These are phyloP conservation scores for Starmerella cellae DNA, from an alignment of 805 yeast genomes.

Conservation along the genomic window DNA sequence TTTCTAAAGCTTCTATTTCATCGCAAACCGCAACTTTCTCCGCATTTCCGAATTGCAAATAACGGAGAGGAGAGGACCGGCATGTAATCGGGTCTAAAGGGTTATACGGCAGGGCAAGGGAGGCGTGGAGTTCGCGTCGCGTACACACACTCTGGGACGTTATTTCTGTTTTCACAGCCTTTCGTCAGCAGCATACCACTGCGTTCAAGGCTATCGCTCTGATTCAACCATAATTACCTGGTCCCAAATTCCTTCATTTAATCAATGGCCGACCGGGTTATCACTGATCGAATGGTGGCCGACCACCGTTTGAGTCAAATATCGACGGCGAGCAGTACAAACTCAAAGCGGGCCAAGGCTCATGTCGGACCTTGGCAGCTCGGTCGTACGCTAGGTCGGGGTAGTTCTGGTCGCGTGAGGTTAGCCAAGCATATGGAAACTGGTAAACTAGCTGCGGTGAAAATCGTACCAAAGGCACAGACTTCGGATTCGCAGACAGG, in stretches of 20 bases:
- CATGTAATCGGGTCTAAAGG: neutral
- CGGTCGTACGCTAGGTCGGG: constrained; percentile 88
- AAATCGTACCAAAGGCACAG: constrained; percentile 80
- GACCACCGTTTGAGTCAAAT: constrained; percentile 22
- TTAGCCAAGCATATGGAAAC: constrained; percentile 76
- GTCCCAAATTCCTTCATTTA: neutral
- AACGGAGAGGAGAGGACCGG: too few relatives aligned
- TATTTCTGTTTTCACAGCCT: neutral
- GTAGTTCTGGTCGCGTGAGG: constrained; percentile 92
- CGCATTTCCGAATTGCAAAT: too few relatives aligned
- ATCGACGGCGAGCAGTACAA: constrained; percentile 26
- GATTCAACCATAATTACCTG: neutral
- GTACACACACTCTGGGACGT: neutral
- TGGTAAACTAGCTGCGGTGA: constrained; percentile 88
- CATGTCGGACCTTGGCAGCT: constrained; percentile 93
- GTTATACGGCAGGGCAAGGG: neutral
- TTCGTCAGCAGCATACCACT: neutral
- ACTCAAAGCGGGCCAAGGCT: constrained; percentile 38
- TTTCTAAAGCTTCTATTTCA: too few relatives aligned
- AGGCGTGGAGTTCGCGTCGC: neutral
- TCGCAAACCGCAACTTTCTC: too few relatives aligned
- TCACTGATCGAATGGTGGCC: constrained; percentile 12
- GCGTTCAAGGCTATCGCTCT: neutral
- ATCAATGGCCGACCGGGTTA: constrained; percentile 7
- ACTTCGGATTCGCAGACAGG: constrained; percentile 25